Base-by-base conservation (phyloP, 331 rosid species). In the Rosa hybrid region DNA sequence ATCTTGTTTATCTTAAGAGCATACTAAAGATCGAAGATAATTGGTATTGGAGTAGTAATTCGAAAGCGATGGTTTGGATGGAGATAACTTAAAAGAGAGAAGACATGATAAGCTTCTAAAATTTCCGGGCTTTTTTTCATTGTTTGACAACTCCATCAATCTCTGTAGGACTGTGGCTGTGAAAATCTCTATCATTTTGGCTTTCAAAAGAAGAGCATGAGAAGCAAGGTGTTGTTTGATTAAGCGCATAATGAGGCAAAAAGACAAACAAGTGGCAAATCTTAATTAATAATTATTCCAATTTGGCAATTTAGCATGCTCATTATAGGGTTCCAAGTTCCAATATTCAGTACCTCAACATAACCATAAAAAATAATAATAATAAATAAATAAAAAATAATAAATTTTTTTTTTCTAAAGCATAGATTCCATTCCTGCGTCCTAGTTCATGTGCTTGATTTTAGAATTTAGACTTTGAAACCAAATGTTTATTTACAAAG, bases 291-390 rank as follows among this genome's bases (percentile, higher is more conserved):
- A 27, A 30, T 30, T 78, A 72, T 80, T 85, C 84, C 82, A 63
- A 69, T 72, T 41, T n/a, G n/a, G n/a, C n/a, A n/a, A n/a, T n/a
- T n/a, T 71, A 71, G 71, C 74, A 20, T 23, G 79, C 70, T 63
- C 62, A 20, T 81, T 81, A 65, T 59, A 10, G 44, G 87, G 83
- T 53, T 87, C 73, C 74, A 79, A 80, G 81, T 81, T 81, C 72
- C 70, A 63, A 46, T 71, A 84, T 57, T 77, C 68, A 75, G 12
- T 69, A 63, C 74, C 41, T 53, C 72, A 45, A 68, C 77, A 50
- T 60, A 38, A 23, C 16, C 14, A 63, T 13, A 1, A 25, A 62
- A 3, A 59, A 7, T 3, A 4, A 27, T 27, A 27, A 27, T 27
- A 45, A 63, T 13, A 3, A 25, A 62, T 27, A 3, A 59, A n/a